Conservation (phyloP, 192 early-diverging fungal species). For the Gaertneriomyces semiglobifer region DNA sequence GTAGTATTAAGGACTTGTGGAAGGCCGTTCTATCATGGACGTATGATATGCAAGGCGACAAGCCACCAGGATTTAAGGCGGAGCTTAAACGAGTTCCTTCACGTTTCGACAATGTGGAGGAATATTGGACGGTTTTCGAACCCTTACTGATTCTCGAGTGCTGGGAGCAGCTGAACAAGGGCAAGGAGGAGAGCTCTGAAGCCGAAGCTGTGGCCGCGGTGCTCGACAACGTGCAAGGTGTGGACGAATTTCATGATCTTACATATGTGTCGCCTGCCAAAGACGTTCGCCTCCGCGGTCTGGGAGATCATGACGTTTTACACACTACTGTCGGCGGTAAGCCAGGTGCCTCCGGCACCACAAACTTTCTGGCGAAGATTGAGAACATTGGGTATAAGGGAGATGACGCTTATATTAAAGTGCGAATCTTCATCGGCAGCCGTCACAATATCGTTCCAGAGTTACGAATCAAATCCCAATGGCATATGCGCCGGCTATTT, state of each 20-base stretch:
- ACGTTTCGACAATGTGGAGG: constrained; percentile 48
- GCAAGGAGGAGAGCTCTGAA: constrained; percentile 60
- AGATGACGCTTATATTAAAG: constrained; percentile 43
- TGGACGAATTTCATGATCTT: constrained; percentile 73
- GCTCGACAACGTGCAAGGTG: constrained; percentile 50
- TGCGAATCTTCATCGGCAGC: constrained; percentile 44
- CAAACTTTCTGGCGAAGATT: constrained; percentile 56
- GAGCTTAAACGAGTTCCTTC: constrained; percentile 53
- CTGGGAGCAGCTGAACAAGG: constrained; percentile 76
- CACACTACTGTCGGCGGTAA: constrained; percentile 41
- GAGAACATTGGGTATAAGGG: constrained; percentile 41
- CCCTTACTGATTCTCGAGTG: constrained; percentile 79
- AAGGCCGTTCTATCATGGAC: constrained; percentile 33
- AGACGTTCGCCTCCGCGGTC: constrained; percentile 34
- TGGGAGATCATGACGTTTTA: constrained; percentile 63
- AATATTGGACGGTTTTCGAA: constrained; percentile 71
- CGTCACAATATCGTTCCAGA: constrained; percentile 38
- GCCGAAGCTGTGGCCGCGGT: constrained; percentile 44
- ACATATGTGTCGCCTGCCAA: constrained; percentile 47
- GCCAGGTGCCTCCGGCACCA: constrained; percentile 1
- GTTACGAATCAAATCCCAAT: constrained; percentile 32
- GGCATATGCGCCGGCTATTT: constrained; percentile 44
- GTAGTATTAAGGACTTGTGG: constrained; percentile 34
- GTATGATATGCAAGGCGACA: constrained; percentile 28
- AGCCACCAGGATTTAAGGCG: constrained; percentile 33